Conservation (phyloP, 2,329 filamentous ascomycete genomes). For the Fusarium zealandicum region DNA sequence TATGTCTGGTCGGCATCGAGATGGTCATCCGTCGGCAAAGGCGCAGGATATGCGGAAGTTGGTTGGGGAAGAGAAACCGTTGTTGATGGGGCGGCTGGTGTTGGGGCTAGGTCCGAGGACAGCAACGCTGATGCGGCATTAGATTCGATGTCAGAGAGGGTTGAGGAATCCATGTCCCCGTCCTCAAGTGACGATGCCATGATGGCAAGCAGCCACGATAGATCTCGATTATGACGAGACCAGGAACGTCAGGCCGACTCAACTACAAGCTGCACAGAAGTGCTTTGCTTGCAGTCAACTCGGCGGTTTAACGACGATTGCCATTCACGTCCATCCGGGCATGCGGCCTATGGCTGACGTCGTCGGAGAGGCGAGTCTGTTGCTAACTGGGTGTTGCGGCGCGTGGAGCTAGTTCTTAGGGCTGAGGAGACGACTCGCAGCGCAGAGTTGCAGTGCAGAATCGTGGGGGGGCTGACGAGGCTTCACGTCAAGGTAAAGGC, state of each 20-base stretch:
- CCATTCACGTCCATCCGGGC: conserved; percentile 36
- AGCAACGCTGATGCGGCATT: conserved; percentile 8
- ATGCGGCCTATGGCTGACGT: conserved; percentile 16
- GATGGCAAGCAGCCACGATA: conserved; percentile 9
- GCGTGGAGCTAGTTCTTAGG: conserved; percentile 12
- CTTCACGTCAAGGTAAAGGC: conserved; percentile 21
- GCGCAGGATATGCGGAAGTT: conserved; percentile 23
- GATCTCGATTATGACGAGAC: conserved; percentile 9
- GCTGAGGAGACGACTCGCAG: not conserved
- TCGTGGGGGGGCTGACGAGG: conserved; percentile 3
- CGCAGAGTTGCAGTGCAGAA: conserved; percentile 1
- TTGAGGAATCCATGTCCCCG: conserved; percentile 11
- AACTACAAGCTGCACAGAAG: conserved; percentile 29
- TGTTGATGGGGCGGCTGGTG: conserved; percentile 28
- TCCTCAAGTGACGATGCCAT: conserved; percentile 33
- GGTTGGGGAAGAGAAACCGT: conserved; percentile 22
- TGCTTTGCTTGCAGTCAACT: conserved; percentile 34
- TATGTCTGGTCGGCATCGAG: conserved; percentile 36
- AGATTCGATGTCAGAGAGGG: conserved; percentile 16
- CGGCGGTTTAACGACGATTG: conserved; percentile 31
- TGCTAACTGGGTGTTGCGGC: not conserved
- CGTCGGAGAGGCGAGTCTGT: conserved; percentile 1
- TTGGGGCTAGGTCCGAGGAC: conserved; percentile 7
- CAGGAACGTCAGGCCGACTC: conserved; percentile 19
- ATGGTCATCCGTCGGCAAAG: conserved; percentile 31